A percentile compares a stretch with the other conserved stretches of the same genome.
These are phyloP conservation scores for Gleditsia sinensis DNA, from an alignment of 306 rosid genomes.

Conservation along the genomic window DNA sequence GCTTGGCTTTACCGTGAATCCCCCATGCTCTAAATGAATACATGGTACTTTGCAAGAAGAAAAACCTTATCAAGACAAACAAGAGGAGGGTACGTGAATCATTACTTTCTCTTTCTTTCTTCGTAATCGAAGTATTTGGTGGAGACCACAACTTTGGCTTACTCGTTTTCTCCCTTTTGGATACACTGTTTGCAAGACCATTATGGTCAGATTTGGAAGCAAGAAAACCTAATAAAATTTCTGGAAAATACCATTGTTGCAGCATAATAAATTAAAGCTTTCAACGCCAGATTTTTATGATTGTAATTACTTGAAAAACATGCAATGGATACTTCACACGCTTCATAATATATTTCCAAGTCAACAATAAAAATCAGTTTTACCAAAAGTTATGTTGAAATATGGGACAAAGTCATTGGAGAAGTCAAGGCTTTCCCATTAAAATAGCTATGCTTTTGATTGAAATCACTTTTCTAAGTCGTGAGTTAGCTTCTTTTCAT, in stretches of 20 bases:
- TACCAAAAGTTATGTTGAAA: conserved; percentile 28
- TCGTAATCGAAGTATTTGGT: not conserved
- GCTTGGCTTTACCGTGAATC: conserved; percentile 42
- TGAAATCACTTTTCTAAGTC: not conserved
- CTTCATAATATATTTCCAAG: not conserved
- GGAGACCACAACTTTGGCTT: not conserved
- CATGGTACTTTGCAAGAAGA: conserved; percentile 23
- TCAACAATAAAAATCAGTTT: conserved; percentile 5
- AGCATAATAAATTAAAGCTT: not conserved
- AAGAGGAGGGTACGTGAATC: conserved; percentile 1
- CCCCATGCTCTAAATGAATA: conserved; percentile 27
- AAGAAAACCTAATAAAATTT: not conserved
- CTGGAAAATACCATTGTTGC: not conserved
- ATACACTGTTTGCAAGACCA: not conserved
- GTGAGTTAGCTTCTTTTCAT: not conserved
- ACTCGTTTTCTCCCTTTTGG: conserved; percentile 9
- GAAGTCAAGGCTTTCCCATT: conserved; percentile 19
- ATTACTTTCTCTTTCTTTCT: not conserved
- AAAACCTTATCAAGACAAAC: conserved; percentile 3
- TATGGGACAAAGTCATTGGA: not conserved
- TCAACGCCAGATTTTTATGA: not conserved
- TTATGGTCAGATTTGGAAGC: not conserved
- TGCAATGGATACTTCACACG: not conserved
- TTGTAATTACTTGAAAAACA: not conserved
- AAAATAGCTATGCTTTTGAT: conserved; percentile 10